Percentiles rank a stretch among this genome's conserved stretches.
phyloP scores from a whole-genome alignment of 2,329 filamentous ascomycete genomes.

The Fusarium sp. region DNA sequence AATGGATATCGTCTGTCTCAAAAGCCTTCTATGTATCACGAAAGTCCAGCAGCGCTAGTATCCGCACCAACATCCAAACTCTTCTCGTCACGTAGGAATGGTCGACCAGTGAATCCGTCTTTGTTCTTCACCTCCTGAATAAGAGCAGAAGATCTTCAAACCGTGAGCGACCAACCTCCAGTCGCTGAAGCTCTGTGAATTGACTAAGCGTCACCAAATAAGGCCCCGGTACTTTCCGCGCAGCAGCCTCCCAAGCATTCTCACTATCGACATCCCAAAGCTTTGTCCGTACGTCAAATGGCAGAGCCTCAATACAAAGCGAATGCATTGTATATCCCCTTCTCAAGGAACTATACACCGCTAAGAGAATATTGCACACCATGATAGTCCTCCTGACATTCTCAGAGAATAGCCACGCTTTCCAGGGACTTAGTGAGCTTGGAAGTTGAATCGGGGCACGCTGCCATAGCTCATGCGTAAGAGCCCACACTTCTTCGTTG shows the following conservation, averaged over 20 bases:
- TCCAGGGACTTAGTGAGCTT: neutral
- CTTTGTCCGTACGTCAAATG: neutral
- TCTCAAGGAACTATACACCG: neutral
- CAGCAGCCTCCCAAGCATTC: neutral
- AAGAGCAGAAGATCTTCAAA: conserved; percentile 1
- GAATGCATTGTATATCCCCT: conserved; percentile 11
- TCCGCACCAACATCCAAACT: fast-evolving
- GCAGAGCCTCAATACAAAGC: conserved; percentile 1
- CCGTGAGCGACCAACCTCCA: fast-evolving
- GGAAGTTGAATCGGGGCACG: neutral
- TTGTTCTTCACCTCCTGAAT: neutral
- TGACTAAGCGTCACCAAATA: neutral
- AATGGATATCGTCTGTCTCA: neutral
- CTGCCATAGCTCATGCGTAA: neutral
- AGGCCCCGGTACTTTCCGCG: fast-evolving
- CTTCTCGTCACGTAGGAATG: fast-evolving
- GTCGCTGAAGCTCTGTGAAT: neutral
- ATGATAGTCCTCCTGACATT: conserved; percentile 1
- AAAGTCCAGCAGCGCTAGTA: fast-evolving
- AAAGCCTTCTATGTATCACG: too few species aligned
- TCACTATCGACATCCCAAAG: neutral
- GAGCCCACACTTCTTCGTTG: neutral
- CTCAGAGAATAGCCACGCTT: conserved; percentile 9
- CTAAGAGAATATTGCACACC: conserved; percentile 1
- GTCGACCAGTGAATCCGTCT: fast-evolving